A percentile compares a stretch with the other conserved stretches of the same genome.
Conservation (phyloP, 2,329 filamentous ascomycete genomes). For the Taxawa tesnikishii region DNA sequence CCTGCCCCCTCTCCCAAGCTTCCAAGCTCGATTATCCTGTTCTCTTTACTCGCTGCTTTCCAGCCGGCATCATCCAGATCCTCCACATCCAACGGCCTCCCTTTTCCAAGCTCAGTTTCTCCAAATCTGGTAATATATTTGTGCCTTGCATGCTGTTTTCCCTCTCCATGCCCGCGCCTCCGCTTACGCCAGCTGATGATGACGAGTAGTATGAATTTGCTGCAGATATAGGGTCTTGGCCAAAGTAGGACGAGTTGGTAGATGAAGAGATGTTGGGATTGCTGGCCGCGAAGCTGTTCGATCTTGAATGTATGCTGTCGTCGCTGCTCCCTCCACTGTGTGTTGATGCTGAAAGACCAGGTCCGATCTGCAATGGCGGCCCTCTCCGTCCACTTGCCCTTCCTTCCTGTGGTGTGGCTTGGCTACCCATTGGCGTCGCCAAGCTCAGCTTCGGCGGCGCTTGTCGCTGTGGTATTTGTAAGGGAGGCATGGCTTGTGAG, state of each 20-base stretch:
- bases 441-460: slow-evolving; percentile 69
- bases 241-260: slow-evolving; percentile 71
- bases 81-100: slow-evolving; percentile 81
- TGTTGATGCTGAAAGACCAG: slow-evolving; percentile 45
- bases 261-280: slow-evolving; percentile 69
- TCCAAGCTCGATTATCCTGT: slow-evolving; percentile 76
- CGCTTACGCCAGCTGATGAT: slow-evolving; percentile 47
- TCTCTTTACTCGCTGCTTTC: slow-evolving; percentile 82
- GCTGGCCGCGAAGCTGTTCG: slow-evolving; percentile 74
- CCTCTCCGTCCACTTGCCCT: slow-evolving; percentile 33
- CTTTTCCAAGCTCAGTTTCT: slow-evolving; percentile 70
- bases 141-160: slow-evolving; percentile 70
- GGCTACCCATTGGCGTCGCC: slow-evolving; percentile 78
- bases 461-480: slow-evolving; percentile 38
- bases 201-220: slow-evolving; percentile 69
- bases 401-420: slow-evolving; percentile 57
- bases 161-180: slow-evolving; percentile 60
- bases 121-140: slow-evolving; percentile 50
- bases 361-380: slow-evolving; percentile 40
- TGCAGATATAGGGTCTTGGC: slow-evolving; percentile 78
- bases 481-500: slow-evolving; percentile 18
- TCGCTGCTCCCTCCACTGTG: slow-evolving; percentile 51
- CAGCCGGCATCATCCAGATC: slow-evolving; percentile 92
- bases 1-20: slow-evolving; percentile 90
- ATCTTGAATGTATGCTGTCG: slow-evolving; percentile 71